A percentile compares a stretch with the other conserved stretches of the same genome.
These are phyloP conservation scores for Termitomyces bulborhizus DNA, from an alignment of 768 basidiomycete genomes.

Conservation along the genomic window DNA sequence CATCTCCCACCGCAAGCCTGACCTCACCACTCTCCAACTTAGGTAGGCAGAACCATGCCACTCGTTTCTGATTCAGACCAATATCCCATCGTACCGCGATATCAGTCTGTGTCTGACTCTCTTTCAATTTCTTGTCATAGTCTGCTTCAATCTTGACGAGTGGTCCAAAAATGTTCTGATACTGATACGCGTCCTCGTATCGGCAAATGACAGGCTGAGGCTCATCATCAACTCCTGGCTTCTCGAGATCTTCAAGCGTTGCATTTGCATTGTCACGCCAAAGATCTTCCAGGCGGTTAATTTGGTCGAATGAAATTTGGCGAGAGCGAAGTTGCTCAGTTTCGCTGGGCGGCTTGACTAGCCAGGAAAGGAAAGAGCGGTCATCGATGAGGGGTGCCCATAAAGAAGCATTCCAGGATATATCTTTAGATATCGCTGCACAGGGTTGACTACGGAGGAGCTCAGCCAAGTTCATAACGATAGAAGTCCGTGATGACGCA, in stretches of 20 bases:
- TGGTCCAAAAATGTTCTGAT: conserved; percentile 99
- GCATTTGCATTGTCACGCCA: conserved; percentile 97
- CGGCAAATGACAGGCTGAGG: conserved; percentile 85
- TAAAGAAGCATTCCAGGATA: conserved; percentile 95
- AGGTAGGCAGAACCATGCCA: conserved; percentile 97
- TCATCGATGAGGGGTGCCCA: conserved; percentile 99
- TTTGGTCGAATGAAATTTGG: conserved; percentile 95
- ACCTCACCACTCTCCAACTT: conserved; percentile 99
- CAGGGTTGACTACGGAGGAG: conserved; percentile 80
- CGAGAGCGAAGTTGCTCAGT: conserved; percentile 93
- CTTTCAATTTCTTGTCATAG: conserved; percentile 96
- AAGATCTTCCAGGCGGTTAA: conserved; percentile 94
- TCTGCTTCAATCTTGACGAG: conserved; percentile 99
- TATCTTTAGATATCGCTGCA: conserved; percentile 94
- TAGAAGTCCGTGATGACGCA: conserved; percentile 31
- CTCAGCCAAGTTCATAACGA: not conserved
- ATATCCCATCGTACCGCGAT: conserved; percentile 97
- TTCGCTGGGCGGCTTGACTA: conserved; percentile 96
- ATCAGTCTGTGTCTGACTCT: conserved; percentile 97
- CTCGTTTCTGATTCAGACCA: conserved; percentile 95
- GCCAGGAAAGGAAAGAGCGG: conserved; percentile 97
- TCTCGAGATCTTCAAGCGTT: conserved; percentile 93
- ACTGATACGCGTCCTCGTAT: conserved; percentile 99
- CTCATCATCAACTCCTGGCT: conserved; percentile 96
- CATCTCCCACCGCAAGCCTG: conserved; percentile 93